These are phyloP conservation scores for Phytophthora europaea DNA, from an alignment of 352 stramenopile species.

Conservation along the genomic window DNA sequence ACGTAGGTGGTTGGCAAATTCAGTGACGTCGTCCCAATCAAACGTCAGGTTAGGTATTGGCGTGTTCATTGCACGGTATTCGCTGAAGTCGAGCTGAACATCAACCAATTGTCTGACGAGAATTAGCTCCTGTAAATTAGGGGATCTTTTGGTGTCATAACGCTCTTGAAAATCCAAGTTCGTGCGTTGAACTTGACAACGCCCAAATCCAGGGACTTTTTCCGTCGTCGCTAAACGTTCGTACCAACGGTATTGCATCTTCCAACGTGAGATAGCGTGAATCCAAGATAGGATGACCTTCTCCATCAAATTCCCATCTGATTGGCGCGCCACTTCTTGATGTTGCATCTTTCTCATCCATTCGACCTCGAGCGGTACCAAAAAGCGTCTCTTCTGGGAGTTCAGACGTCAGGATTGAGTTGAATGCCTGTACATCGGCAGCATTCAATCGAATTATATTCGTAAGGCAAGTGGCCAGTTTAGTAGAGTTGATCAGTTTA, in stretches of 20 bases:
- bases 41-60: not conserved
- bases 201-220: not conserved
- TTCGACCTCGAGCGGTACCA: not conserved
- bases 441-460: not conserved
- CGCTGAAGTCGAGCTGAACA: conserved; percentile 10
- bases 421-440: not conserved
- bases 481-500: no score
- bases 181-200: not conserved
- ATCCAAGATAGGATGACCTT: not conserved
- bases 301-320: not conserved
- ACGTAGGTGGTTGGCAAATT: not conserved
- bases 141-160: not conserved
- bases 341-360: not conserved
- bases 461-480: no score
- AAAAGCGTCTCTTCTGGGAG: not conserved
- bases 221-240: conserved; percentile 1
- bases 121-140: conserved; percentile 15
- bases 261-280: not conserved
- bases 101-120: not conserved
- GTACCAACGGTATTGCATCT: not conserved
- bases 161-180: not conserved
- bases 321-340: not conserved
- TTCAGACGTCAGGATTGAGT: not conserved
- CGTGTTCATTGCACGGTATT: conserved; percentile 3
- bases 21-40: not conserved